Evolutionary conservation across 2,329 filamentous ascomycete species (phyloP).

Genomic region (Knufia fluminis): DNA sequence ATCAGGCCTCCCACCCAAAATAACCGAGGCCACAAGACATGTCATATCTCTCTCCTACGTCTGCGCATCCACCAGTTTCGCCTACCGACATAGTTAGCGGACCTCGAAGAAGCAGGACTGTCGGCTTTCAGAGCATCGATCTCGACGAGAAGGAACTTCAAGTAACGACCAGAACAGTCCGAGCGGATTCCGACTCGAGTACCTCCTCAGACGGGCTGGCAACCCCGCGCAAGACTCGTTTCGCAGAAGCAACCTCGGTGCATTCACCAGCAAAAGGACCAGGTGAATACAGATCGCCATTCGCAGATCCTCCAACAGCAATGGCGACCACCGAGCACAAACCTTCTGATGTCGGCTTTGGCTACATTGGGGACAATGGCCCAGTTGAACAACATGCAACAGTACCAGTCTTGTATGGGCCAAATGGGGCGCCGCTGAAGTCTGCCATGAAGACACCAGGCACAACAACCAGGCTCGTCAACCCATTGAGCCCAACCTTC

Average conservation of each 20-base stretch:
- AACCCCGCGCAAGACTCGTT: slow-evolving; percentile 51
- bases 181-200: slow-evolving; percentile 17
- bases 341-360: slow-evolving; percentile 82
- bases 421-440: slow-evolving; percentile 55
- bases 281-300: slow-evolving; percentile 39
- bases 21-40: slow-evolving; percentile 16
- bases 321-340: slow-evolving; percentile 47
- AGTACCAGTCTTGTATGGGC: slow-evolving; percentile 17
- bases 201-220: slow-evolving; percentile 25
- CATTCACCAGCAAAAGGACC: slow-evolving; percentile 50
- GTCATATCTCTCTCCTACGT: slow-evolving; percentile 11
- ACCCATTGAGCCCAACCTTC: slow-evolving; percentile 85
- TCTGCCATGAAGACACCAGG: slow-evolving; percentile 84
- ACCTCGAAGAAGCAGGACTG: slow-evolving; percentile 26
- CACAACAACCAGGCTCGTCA: slow-evolving; percentile 64
- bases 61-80: slow-evolving; percentile 27
- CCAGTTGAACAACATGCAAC: slow-evolving; percentile 47
- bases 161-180: slow-evolving; percentile 15
- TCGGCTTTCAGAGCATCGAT: slow-evolving; percentile 22
- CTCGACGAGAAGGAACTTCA: slow-evolving; percentile 22
- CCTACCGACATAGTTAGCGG: slow-evolving; percentile 31
- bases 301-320: slow-evolving; percentile 43
- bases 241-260: slow-evolving; percentile 56
- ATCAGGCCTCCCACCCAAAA: background rate
- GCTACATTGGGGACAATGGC: slow-evolving; percentile 63